Evolutionary conservation across 371 early-diverging fungal species (phyloP).

Genomic region (Mucor lusitanicus): DNA sequence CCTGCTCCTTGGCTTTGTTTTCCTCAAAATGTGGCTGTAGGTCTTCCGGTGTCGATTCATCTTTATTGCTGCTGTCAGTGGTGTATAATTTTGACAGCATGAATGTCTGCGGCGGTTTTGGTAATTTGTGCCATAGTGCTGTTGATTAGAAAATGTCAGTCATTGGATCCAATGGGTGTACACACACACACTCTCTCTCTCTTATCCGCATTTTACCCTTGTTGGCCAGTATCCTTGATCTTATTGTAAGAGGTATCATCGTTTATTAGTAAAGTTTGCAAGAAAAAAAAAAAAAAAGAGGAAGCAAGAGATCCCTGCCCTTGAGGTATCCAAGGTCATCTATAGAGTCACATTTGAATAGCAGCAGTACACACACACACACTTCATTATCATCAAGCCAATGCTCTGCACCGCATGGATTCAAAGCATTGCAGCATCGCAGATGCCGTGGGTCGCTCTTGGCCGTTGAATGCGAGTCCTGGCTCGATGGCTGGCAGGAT

Average conservation of each 20-base stretch:
- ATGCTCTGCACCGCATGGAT: background rate
- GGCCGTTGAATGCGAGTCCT: background rate
- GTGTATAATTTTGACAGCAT: background rate
- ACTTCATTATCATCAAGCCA: background rate
- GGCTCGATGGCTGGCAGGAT: background rate
- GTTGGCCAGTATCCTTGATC: background rate
- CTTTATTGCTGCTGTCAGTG: background rate
- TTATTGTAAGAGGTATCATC: conserved; percentile 13
- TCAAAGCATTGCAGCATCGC: background rate
- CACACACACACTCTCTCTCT: too few species aligned
- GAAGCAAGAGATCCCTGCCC: background rate
- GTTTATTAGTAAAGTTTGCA: background rate
- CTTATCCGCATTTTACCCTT: too few species aligned
- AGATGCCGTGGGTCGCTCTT: background rate
- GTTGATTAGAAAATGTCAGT: background rate
- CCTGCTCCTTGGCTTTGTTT: background rate
- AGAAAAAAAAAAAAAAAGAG: background rate
- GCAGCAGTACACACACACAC: too few species aligned
- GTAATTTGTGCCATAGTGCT: background rate
- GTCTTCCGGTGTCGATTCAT: background rate
- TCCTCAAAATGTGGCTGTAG: background rate
- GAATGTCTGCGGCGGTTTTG: background rate
- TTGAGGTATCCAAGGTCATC: background rate
- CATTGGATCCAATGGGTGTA: background rate
- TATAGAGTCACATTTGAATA: conserved; percentile 1